These are phyloP conservation scores for Drechslera avenae DNA, from an alignment of 2,329 filamentous ascomycete species.

Conservation along the genomic window DNA sequence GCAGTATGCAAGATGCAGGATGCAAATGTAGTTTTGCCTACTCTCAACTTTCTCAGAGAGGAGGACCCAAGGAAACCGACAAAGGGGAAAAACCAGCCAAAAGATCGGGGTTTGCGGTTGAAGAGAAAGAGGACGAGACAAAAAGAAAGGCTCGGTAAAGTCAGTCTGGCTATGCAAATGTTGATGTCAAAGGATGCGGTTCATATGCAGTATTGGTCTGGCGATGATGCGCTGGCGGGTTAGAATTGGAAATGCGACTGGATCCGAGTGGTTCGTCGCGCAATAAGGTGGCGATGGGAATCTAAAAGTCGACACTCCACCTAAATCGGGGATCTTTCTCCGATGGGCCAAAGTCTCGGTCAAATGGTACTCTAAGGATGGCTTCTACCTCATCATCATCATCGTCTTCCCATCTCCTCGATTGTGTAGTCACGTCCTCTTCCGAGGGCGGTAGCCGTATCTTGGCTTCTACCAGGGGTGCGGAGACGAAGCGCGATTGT, in stretches of 20 bases:
- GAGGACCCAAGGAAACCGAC: not conserved
- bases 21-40: not conserved
- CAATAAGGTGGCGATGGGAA: not conserved
- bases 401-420: conserved; percentile 22
- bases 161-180: not conserved
- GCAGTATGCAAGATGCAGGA: not conserved
- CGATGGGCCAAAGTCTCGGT: conserved; percentile 36
- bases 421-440: conserved; percentile 31
- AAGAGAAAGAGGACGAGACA: not conserved
- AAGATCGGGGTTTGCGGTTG: conserved; percentile 1
- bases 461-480: conserved; percentile 46
- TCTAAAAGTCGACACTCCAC: conserved; percentile 52
- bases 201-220: not conserved
- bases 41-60: too few species aligned
- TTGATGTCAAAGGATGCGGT: not conserved
- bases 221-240: not conserved
- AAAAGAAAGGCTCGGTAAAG: not conserved
- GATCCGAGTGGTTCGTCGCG: not conserved
- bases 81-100: not conserved
- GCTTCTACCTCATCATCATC: conserved; percentile 28
- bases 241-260: not conserved
- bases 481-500: conserved; percentile 45
- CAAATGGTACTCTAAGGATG: conserved; percentile 38
- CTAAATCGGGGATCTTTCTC: conserved; percentile 47
- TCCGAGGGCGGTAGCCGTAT: conserved; percentile 45